Evolutionary conservation across 768 basidiomycete species (phyloP).

Genomic region (Tricholoma terreum): DNA sequence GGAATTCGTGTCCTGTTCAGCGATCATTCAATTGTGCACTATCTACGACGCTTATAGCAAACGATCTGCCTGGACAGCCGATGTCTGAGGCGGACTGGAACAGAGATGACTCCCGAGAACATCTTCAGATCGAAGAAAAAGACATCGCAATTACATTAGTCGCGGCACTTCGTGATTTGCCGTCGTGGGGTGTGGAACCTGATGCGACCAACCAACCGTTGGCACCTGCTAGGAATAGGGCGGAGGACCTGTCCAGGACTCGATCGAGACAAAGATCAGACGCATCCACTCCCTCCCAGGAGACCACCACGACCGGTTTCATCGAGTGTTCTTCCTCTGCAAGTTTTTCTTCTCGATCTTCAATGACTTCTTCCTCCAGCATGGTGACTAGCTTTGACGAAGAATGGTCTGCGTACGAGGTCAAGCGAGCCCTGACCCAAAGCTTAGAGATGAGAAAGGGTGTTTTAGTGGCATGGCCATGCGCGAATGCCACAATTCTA

Average conservation of each 20-base stretch:
- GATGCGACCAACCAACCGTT: constrained; percentile 22
- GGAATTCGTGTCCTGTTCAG: background rate
- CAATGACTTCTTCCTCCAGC: constrained; percentile 19
- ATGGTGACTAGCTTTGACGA: constrained; percentile 22
- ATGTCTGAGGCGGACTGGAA: background rate
- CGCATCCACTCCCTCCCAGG: constrained; percentile 29
- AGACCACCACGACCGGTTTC: constrained; percentile 19
- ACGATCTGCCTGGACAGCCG: background rate
- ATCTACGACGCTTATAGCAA: background rate
- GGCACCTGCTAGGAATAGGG: constrained; percentile 22
- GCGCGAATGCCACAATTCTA: background rate
- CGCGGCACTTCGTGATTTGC: constrained; percentile 13
- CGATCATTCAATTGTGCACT: background rate
- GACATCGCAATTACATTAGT: constrained; percentile 25
- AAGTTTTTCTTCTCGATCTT: constrained; percentile 14
- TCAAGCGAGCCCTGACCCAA: constrained; percentile 45
- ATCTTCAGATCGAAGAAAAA: constrained; percentile 24
- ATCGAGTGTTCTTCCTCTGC: constrained; percentile 15
- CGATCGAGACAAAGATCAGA: constrained; percentile 29
- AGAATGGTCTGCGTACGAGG: constrained; percentile 35
- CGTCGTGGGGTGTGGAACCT: constrained; percentile 8
- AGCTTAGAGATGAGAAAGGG: constrained; percentile 51
- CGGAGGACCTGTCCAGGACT: constrained; percentile 15
- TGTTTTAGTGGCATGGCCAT: constrained; percentile 35
- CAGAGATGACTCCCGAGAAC: constrained; percentile 15